Evolutionary conservation across 1,139 yeast genomes (phyloP).

Genomic region (Yamadazyma diospyri): DNA sequence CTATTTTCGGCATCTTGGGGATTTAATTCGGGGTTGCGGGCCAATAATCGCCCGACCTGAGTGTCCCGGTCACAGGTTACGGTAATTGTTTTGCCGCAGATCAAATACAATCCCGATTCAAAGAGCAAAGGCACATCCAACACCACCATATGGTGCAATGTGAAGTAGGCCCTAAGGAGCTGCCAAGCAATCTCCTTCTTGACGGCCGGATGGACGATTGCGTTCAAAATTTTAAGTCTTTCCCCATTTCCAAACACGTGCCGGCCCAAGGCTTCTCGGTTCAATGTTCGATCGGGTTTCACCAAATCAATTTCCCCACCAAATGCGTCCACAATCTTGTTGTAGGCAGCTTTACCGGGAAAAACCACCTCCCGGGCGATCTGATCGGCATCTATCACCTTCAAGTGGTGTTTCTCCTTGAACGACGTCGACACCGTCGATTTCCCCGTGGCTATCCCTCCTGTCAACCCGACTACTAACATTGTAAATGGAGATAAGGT

Average conservation of each 20-base stretch:
- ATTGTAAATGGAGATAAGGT: constrained; percentile 27
- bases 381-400: constrained; percentile 83
- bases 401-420: constrained; percentile 46
- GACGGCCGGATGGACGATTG: constrained; percentile 88
- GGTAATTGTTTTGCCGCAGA: constrained; percentile 72
- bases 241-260: constrained; percentile 69
- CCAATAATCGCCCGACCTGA: constrained; percentile 62
- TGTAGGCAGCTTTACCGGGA: constrained; percentile 75
- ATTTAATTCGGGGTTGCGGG: constrained; percentile 66
- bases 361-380: constrained; percentile 83
- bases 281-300: constrained; percentile 42
- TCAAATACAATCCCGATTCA: constrained; percentile 66
- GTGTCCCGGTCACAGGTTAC: constrained; percentile 56
- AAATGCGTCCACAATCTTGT: constrained; percentile 60
- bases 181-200: constrained; percentile 61
- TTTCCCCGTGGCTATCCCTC: constrained; percentile 95
- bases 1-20: constrained; percentile 68
- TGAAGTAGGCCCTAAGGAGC: constrained; percentile 54
- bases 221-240: constrained; percentile 57
- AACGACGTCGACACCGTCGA: constrained; percentile 77
- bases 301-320: constrained; percentile 51
- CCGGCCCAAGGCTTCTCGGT: constrained; percentile 72
- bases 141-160: constrained; percentile 53
- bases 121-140: constrained; percentile 88
- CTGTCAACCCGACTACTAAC: constrained; percentile 91